Conservation (phyloP, 1,284 basidiomycete genomes). For the Cutaneotrichosporon sp. region DNA sequence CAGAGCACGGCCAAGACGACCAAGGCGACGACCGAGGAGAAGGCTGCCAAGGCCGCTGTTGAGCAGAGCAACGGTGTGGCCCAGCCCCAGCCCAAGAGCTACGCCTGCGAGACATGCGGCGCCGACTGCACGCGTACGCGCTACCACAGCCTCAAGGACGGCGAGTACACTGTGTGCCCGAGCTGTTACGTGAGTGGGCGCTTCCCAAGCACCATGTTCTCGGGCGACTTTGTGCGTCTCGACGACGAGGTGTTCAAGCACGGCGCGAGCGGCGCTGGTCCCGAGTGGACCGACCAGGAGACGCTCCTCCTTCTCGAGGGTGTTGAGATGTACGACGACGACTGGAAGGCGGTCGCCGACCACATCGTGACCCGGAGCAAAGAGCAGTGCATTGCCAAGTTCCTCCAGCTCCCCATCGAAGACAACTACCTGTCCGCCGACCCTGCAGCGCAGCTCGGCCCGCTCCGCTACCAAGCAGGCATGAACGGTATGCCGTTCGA, state of each 20-base stretch:
- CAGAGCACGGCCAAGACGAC: conserved; percentile 77
- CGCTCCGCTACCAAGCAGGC: conserved; percentile 64
- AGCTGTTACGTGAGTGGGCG: conserved; percentile 94
- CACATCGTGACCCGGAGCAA: conserved; percentile 88
- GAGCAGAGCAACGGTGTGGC: conserved; percentile 59
- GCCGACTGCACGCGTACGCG: conserved; percentile 84
- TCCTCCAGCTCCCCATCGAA: conserved; percentile 95
- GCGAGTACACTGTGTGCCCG: conserved; percentile 83
- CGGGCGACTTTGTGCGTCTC: conserved; percentile 94
- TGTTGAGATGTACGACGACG: conserved; percentile 97
- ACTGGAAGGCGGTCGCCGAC: conserved; percentile 87
- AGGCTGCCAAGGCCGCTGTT: conserved; percentile 63
- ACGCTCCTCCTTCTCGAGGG: conserved; percentile 84
- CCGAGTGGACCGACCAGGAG: conserved; percentile 92
- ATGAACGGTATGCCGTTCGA: conserved; percentile 75
- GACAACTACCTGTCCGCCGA: conserved; percentile 69
- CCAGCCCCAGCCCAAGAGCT: conserved; percentile 56
- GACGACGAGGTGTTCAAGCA: conserved; percentile 61
- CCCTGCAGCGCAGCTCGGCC: conserved; percentile 61
- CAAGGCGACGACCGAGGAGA: conserved; percentile 61
- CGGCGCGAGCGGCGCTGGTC: conserved; percentile 55
- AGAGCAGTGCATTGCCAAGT: conserved; percentile 93
- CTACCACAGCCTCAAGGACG: conserved; percentile 90
- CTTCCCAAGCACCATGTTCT: conserved; percentile 94
- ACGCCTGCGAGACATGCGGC: conserved; percentile 91